phyloP scores from a whole-genome alignment of 148 eudicot species.

The Dianthus caryophyllus region DNA sequence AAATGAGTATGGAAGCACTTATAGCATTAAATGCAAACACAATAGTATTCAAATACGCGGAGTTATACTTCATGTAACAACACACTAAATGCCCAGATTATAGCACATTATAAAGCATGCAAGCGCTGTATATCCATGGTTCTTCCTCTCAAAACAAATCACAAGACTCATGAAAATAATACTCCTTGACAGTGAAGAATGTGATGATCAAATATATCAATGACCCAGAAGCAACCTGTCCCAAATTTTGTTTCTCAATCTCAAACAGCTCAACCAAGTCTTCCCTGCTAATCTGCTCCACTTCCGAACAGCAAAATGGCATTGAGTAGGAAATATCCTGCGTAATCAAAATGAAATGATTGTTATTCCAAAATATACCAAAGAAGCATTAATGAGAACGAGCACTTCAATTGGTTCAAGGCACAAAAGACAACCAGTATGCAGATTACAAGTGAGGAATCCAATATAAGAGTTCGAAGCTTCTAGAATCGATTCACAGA shows the following conservation, averaged over 20 bases:
- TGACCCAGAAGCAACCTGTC: conserved; percentile 54
- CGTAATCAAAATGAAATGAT: conserved; percentile 1
- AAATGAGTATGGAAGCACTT: not conserved
- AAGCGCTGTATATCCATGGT: not conserved
- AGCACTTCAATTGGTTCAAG: not conserved
- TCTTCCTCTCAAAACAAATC: not conserved
- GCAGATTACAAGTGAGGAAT: not conserved
- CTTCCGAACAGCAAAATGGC: conserved; percentile 77
- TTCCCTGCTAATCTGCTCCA: conserved; percentile 70
- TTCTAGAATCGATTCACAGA: not conserved
- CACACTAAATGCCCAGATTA: not conserved
- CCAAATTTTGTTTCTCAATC: conserved; percentile 80
- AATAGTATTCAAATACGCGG: not conserved
- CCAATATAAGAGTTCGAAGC: not conserved
- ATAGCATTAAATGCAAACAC: not conserved
- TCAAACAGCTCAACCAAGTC: conserved; percentile 93
- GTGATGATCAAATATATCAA: conserved; percentile 10
- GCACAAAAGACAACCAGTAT: not conserved
- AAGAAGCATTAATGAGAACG: not conserved
- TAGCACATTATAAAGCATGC: not conserved
- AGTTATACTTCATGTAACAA: not conserved
- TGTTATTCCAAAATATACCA: not conserved
- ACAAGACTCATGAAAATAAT: not conserved
- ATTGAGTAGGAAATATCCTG: conserved; percentile 77
- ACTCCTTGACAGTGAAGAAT: not conserved